phyloP scores from a whole-genome alignment of 345 rosid genomes.

The Excoecaria agallocha region DNA sequence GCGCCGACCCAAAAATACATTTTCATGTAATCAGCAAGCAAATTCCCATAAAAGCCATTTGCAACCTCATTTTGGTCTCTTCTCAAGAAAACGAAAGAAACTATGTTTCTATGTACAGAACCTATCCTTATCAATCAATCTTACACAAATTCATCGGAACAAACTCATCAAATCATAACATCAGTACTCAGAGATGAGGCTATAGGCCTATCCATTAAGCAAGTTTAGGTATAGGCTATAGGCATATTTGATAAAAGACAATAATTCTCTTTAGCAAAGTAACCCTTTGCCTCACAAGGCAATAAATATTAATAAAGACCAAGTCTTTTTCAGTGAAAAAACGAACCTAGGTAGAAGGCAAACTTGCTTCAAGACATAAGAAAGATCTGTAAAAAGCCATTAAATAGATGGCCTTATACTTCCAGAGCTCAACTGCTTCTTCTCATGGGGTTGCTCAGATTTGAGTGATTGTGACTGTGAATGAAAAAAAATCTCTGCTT shows the following conservation, averaged over 20 bases:
- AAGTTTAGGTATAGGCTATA: background rate
- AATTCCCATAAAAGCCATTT: background rate
- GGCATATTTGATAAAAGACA: constrained; percentile 30
- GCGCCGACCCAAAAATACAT: too few relatives aligned
- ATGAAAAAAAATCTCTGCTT: constrained; percentile 57
- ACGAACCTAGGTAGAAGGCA: constrained; percentile 29
- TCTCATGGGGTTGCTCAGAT: background rate
- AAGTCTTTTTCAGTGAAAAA: constrained; percentile 1
- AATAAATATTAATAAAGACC: constrained; percentile 25
- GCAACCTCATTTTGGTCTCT: background rate
- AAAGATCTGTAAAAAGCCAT: background rate
- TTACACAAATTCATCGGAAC: background rate
- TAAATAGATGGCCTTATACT: constrained; percentile 13
- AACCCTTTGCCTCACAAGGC: constrained; percentile 16
- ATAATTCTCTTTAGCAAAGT: constrained; percentile 29
- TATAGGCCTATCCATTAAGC: background rate
- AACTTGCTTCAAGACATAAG: constrained; percentile 13
- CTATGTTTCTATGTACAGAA: background rate
- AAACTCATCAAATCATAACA: background rate
- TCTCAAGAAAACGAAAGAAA: background rate
- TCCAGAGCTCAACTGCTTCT: too few relatives aligned
- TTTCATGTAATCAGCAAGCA: background rate
- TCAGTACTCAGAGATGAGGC: background rate
- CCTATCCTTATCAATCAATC: background rate
- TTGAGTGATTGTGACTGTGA: constrained; percentile 39